These are phyloP conservation scores for Lepraria neglecta DNA, from an alignment of 495 filamentous ascomycete genomes.

Conservation along the genomic window DNA sequence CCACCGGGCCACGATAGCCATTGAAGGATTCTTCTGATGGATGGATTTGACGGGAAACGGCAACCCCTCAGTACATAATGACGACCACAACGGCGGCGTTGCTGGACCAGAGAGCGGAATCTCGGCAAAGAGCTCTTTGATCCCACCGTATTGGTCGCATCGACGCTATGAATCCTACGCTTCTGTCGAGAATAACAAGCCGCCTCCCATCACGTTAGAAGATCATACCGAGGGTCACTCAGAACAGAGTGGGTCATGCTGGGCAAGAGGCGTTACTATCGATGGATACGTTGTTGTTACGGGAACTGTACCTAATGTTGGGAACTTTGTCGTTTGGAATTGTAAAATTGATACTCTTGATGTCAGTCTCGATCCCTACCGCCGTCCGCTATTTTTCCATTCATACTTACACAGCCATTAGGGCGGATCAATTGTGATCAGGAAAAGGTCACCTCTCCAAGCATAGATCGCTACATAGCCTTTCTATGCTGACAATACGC, in stretches of 20 bases:
- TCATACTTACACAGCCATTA: conserved; percentile 23
- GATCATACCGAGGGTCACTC: conserved; percentile 63
- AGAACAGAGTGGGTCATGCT: conserved; percentile 55
- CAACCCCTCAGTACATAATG: not conserved
- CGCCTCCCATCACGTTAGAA: conserved; percentile 56
- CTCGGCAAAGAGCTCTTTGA: conserved; percentile 7
- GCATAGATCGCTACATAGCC: not conserved
- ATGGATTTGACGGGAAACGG: conserved; percentile 39
- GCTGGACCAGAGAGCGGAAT: not conserved
- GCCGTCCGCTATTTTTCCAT: conserved; percentile 15
- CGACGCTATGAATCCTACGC: conserved; percentile 43
- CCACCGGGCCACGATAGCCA: not conserved
- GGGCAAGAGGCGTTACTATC: conserved; percentile 60
- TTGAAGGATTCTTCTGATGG: conserved; percentile 32
- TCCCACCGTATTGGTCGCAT: conserved; percentile 48
- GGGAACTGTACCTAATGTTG: conserved; percentile 55
- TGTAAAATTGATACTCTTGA: conserved; percentile 64
- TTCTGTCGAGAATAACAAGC: conserved; percentile 35
- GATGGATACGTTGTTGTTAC: conserved; percentile 61
- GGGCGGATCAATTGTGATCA: conserved; percentile 55
- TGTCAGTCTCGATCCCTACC: conserved; percentile 40
- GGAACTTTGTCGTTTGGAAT: conserved; percentile 71
- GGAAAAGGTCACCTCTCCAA: conserved; percentile 44
- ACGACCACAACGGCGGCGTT: not conserved
- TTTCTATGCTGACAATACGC: conserved; percentile 3